Conservation (phyloP, 2,329 filamentous ascomycete species). For the Drechslerella dactyloides region DNA sequence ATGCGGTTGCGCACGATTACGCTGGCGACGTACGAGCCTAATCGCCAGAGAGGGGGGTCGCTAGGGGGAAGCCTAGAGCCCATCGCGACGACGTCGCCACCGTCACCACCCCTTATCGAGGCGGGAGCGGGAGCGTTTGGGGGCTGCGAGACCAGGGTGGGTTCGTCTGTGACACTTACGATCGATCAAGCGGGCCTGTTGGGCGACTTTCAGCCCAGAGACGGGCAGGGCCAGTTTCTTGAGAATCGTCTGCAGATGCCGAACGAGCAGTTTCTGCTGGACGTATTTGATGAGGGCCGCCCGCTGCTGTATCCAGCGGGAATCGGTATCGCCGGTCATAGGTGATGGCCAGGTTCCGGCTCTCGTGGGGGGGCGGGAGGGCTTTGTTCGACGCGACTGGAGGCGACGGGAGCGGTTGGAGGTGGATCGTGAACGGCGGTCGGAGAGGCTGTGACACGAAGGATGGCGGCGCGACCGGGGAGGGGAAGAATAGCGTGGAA, state of each 20-base stretch:
- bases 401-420: background rate
- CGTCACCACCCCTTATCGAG: conserved; percentile 4
- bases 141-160: conserved; percentile 45
- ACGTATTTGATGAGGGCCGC: conserved; percentile 49
- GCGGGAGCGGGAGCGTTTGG: conserved; percentile 11
- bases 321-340: conserved; percentile 40
- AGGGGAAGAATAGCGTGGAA: background rate
- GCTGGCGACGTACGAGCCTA: background rate
- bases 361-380: conserved; percentile 6
- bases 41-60: background rate
- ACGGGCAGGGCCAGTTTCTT: conserved; percentile 75
- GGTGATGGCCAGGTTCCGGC: background rate
- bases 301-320: conserved; percentile 30
- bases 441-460: background rate
- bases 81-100: background rate
- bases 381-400: conserved; percentile 1
- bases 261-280: conserved; percentile 53
- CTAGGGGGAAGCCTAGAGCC: background rate
- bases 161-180: conserved; percentile 66
- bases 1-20: too few species aligned
- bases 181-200: conserved; percentile 78
- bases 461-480: background rate
- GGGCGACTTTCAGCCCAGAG: conserved; percentile 81
- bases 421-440: background rate
- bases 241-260: conserved; percentile 77